These are phyloP conservation scores for Rubia occidens DNA, from an alignment of 305 asterid genomes.

Conservation along the genomic window DNA sequence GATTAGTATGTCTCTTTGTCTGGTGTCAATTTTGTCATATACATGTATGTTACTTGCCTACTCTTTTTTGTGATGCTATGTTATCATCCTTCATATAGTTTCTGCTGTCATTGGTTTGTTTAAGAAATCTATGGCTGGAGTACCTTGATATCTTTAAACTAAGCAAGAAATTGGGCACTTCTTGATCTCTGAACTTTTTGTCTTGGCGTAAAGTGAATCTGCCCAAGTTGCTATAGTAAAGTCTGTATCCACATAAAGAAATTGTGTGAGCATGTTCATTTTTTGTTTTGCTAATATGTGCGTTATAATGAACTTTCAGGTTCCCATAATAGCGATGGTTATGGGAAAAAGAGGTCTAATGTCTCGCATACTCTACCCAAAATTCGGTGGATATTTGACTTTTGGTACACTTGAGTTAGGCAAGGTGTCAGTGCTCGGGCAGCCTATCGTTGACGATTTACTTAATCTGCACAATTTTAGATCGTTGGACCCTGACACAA, in stretches of 20 bases:
- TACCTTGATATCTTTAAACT: background rate
- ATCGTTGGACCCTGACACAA: conserved; percentile 65
- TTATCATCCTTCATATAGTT: background rate
- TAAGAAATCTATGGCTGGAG: background rate
- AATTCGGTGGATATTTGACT: conserved; percentile 93
- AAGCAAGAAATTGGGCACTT: background rate
- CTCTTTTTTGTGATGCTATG: background rate
- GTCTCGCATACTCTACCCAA: conserved; percentile 80
- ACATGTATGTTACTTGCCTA: background rate
- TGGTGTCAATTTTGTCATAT: background rate
- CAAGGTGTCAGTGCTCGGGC: conserved; percentile 93
- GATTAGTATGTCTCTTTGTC: background rate
- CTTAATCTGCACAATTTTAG: conserved; percentile 69
- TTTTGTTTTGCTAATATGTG: conserved; percentile 5
- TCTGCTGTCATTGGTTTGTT: background rate
- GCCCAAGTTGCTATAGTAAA: background rate
- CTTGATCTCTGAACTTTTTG: background rate
- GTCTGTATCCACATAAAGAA: background rate
- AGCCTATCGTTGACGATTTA: conserved; percentile 77
- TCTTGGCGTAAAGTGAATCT: background rate
- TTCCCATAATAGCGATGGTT: conserved; percentile 94
- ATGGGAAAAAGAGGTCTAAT: conserved; percentile 94
- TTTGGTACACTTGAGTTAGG: conserved; percentile 77
- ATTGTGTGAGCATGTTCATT: background rate
- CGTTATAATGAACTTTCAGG: conserved; percentile 28